Evolutionary conservation across 139 green algal genomes (phyloP).

Genomic region (Mesostigma viride): DNA sequence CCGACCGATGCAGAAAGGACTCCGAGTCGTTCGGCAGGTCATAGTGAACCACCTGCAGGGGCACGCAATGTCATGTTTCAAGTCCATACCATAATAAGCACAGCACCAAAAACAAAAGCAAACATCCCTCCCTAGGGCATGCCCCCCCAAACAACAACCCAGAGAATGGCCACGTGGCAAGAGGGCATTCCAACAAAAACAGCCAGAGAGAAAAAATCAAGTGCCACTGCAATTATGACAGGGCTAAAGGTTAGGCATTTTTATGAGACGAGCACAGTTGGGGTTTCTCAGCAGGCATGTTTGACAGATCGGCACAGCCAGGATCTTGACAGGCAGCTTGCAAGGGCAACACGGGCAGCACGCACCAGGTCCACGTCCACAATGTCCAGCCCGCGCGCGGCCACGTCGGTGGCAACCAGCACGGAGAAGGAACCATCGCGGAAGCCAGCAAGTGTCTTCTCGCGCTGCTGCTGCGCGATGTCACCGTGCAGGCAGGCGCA

Average conservation of each 20-base stretch:
- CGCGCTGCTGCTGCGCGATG: conserved; percentile 40
- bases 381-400: conserved; percentile 47
- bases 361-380: conserved; percentile 43
- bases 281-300: no score
- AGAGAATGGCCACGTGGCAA: background rate
- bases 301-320: no score
- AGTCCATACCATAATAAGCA: no score
- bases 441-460: conserved; percentile 41
- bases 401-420: conserved; percentile 54
- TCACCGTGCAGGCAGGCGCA: conserved; percentile 46
- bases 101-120: no score
- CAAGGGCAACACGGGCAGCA: background rate
- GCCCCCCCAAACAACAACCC: background rate
- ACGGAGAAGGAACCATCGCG: conserved; percentile 37
- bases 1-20: conserved; percentile 49
- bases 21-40: conserved; percentile 48
- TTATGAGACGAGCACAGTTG: no score
- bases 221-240: no score
- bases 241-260: no score
- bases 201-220: no score
- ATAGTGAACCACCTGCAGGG: conserved; percentile 44
- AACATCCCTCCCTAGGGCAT: background rate
- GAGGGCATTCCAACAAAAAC: no score
- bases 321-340: no score
- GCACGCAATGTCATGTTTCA: no score